These are phyloP conservation scores for Chlorella sp. DNA, from an alignment of 139 green algal genomes.

Conservation along the genomic window DNA sequence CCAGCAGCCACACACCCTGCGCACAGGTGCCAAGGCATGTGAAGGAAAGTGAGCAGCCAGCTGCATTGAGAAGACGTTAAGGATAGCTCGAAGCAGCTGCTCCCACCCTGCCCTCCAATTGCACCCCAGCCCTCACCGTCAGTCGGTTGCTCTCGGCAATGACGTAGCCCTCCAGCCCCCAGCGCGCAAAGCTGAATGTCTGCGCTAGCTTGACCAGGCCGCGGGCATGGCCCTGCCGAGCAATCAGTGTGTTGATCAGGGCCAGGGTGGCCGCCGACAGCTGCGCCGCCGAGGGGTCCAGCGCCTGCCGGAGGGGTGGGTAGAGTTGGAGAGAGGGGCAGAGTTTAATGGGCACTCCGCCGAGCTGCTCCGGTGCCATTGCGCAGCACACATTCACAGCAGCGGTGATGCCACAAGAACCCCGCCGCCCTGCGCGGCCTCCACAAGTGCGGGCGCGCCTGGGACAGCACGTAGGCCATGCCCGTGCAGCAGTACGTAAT, in stretches of 20 bases:
- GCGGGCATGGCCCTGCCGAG: slow-evolving; percentile 41
- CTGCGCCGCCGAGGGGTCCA: slow-evolving; percentile 58
- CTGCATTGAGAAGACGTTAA: too few species aligned
- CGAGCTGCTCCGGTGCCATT: too few species aligned
- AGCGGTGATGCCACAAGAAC: not conserved
- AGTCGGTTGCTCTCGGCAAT: slow-evolving; percentile 60
- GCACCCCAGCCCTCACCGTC: slow-evolving; percentile 38
- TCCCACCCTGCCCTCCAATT: too few species aligned
- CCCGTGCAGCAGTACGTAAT: slow-evolving; percentile 65
- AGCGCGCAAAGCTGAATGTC: slow-evolving; percentile 59
- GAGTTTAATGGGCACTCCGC: too few species aligned
- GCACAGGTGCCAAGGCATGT: too few species aligned
- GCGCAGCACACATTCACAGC: not conserved
- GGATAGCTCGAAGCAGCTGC: too few species aligned
- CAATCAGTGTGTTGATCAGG: slow-evolving; percentile 60
- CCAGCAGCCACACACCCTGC: slow-evolving; percentile 67
- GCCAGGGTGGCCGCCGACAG: slow-evolving; percentile 59
- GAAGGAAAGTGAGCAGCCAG: not conserved
- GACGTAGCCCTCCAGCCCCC: slow-evolving; percentile 63
- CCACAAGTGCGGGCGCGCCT: slow-evolving; percentile 10
- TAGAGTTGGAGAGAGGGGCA: too few species aligned
- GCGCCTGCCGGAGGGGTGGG: slow-evolving; percentile 15
- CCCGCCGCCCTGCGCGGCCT: not conserved
- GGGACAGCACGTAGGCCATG: slow-evolving; percentile 56
- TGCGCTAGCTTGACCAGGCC: slow-evolving; percentile 38